Percentiles rank a stretch among this genome's conserved stretches.
These are phyloP conservation scores for Hibiscus mutabilis DNA, from an alignment of 345 rosid species.

Conservation along the genomic window DNA sequence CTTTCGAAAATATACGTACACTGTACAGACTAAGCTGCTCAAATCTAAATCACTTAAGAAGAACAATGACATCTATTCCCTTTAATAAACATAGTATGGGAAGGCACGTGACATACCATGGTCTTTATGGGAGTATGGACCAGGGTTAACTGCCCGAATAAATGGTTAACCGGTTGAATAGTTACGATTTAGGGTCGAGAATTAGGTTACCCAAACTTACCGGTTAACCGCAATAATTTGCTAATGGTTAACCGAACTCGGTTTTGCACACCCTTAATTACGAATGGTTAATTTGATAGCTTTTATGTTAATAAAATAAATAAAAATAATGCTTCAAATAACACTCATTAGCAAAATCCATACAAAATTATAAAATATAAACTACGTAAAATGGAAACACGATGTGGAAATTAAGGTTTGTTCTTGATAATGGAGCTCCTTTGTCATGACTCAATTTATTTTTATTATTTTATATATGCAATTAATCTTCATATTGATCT, in stretches of 20 bases:
- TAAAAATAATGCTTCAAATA: background rate
- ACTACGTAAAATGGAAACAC: background rate
- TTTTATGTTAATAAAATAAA: background rate
- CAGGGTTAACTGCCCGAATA: constrained; percentile 16
- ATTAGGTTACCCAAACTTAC: no score
- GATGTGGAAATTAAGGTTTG: no score
- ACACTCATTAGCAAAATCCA: background rate
- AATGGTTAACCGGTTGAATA: no score
- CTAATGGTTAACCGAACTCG: no score
- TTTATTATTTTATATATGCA: background rate
- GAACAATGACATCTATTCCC: no score
- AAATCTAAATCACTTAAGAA: no score
- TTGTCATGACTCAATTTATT: background rate
- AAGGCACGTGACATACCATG: constrained; percentile 19
- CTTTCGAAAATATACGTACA: no score
- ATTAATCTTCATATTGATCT: background rate
- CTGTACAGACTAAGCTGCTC: no score
- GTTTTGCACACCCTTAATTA: no score
- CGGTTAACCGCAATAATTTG: no score
- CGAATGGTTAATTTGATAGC: background rate
- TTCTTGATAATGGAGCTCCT: constrained; percentile 13
- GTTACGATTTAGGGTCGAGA: no score
- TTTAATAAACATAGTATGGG: no score
- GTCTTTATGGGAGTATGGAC: constrained; percentile 15
- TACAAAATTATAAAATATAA: background rate